Conservation (phyloP, 768 basidiomycete species). For the Mycena pura region DNA sequence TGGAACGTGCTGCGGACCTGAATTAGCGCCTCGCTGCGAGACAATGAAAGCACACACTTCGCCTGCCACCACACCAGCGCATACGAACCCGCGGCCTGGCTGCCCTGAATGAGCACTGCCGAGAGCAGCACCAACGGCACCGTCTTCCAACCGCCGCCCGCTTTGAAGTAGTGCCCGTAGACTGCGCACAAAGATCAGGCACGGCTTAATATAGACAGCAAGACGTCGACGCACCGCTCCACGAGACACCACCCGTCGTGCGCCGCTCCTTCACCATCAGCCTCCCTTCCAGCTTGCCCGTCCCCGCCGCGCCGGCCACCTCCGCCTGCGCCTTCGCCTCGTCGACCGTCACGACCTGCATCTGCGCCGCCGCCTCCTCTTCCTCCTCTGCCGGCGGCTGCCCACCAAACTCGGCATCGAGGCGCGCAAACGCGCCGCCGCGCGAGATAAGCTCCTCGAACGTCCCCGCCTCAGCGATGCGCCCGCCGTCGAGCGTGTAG, state of each 20-base stretch:
- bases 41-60: too few relatives aligned
- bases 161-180: conserved; percentile 62
- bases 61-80: conserved; percentile 77
- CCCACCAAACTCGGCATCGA: conserved; percentile 65
- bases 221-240: conserved; percentile 47
- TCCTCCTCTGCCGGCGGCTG: conserved; percentile 43
- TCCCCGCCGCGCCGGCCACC: conserved; percentile 49
- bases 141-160: conserved; percentile 58
- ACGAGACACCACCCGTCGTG: conserved; percentile 67
- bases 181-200: conserved; percentile 45
- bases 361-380: conserved; percentile 32
- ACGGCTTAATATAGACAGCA: background rate
- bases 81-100: conserved; percentile 66
- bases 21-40: background rate
- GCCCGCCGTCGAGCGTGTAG: conserved; percentile 76
- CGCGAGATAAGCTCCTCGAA: conserved; percentile 55
- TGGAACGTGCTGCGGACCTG: conserved; percentile 48
- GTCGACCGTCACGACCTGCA: conserved; percentile 31
- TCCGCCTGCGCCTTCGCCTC: conserved; percentile 21
- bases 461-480: conserved; percentile 73
- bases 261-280: conserved; percentile 71
- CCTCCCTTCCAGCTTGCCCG: conserved; percentile 68
- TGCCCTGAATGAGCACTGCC: conserved; percentile 65
- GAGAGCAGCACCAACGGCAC: conserved; percentile 55
- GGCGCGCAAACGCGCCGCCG: conserved; percentile 60